A percentile compares a stretch with the other conserved stretches of the same genome.
phyloP scores from a whole-genome alignment of 495 filamentous ascomycete genomes.

The Neurospora sp. region DNA sequence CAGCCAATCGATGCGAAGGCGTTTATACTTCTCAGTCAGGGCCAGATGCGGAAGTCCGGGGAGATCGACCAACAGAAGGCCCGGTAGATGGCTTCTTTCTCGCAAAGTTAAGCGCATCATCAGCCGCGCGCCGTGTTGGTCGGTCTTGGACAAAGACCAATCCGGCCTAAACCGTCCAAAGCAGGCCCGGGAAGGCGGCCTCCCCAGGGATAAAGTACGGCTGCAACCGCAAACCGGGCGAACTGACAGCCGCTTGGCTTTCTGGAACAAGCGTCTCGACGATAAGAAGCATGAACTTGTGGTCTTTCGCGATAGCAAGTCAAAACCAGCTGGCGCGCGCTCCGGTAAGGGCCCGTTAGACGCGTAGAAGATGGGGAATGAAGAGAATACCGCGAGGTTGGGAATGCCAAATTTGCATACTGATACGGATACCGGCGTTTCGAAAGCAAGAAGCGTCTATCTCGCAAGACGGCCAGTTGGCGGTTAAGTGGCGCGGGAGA shows the following conservation, averaged over 20 bases:
- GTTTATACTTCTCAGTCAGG: background rate
- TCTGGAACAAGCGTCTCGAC: background rate
- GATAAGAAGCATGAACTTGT: background rate
- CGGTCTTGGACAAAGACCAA: background rate
- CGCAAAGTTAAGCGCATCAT: conserved; percentile 16
- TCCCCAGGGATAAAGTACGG: conserved; percentile 5
- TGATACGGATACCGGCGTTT: background rate
- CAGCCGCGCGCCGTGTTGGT: conserved; percentile 20
- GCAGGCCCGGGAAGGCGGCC: background rate
- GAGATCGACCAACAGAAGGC: conserved; percentile 15
- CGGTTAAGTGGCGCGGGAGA: background rate
- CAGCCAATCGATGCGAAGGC: conserved; percentile 14
- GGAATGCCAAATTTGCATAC: background rate
- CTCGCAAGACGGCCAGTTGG: conserved; percentile 4
- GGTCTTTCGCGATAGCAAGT: background rate
- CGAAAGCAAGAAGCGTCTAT: background rate
- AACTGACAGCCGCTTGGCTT: background rate
- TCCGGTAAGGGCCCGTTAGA: background rate
- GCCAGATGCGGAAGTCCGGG: conserved; percentile 2
- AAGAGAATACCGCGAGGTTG: background rate
- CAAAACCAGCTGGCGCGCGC: background rate
- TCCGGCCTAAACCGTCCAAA: background rate
- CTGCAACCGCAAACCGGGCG: background rate
- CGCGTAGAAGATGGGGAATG: background rate
- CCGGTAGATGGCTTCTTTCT: background rate